A percentile compares a stretch with the other conserved stretches of the same genome.
These are phyloP conservation scores for Pancytospora philotis DNA, from an alignment of 371 early-diverging fungal genomes.

Conservation along the genomic window DNA sequence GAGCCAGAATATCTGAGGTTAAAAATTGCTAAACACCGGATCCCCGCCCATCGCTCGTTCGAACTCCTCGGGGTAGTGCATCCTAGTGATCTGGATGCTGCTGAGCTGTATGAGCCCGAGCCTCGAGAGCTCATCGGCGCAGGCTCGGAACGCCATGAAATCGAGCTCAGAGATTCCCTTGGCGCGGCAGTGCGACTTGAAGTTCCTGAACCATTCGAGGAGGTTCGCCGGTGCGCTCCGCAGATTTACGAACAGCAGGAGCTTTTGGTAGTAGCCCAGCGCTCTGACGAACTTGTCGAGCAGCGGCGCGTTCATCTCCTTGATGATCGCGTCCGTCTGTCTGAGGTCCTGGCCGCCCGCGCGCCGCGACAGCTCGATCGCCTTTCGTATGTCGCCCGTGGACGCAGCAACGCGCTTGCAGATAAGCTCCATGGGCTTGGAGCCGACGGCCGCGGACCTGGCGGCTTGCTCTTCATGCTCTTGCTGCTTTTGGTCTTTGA, in stretches of 20 bases:
- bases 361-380: slow-evolving; percentile 63
- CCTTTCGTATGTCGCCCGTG: slow-evolving; percentile 86
- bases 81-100: slow-evolving; percentile 25
- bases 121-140: slow-evolving; percentile 26
- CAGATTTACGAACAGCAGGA: slow-evolving; percentile 21
- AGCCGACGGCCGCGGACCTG: not conserved
- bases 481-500: not conserved
- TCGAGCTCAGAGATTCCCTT: slow-evolving; percentile 17
- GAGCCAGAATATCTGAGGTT: too few relatives aligned
- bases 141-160: slow-evolving; percentile 47
- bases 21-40: slow-evolving; percentile 11
- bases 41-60: slow-evolving; percentile 21
- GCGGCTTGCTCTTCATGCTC: not conserved
- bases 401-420: slow-evolving; percentile 83
- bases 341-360: slow-evolving; percentile 27
- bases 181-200: slow-evolving; percentile 27
- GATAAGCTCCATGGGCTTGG: slow-evolving; percentile 66
- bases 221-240: slow-evolving; percentile 11
- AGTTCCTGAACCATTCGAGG: slow-evolving; percentile 22
- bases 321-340: slow-evolving; percentile 35
- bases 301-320: slow-evolving; percentile 34
- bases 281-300: not conserved
- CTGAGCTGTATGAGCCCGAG: slow-evolving; percentile 42
- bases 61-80: slow-evolving; percentile 25
- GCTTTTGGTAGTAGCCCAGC: slow-evolving; percentile 38